These are phyloP conservation scores for Colletotrichum nymphaeae DNA, from an alignment of 2,329 filamentous ascomycete species.

Conservation along the genomic window DNA sequence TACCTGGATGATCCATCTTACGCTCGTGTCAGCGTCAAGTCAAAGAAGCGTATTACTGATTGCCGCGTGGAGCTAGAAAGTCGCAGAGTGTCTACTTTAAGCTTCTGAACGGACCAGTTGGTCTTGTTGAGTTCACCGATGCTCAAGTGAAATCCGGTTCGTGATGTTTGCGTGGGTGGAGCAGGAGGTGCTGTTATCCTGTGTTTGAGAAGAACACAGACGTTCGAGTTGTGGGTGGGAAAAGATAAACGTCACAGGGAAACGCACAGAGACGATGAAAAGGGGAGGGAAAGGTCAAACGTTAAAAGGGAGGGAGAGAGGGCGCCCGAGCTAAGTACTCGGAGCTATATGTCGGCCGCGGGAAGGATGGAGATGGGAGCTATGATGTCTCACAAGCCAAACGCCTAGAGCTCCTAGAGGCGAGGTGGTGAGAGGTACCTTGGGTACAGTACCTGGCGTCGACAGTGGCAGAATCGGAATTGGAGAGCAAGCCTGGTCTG, in stretches of 20 bases:
- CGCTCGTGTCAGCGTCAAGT: background rate
- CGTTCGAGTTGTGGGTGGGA: background rate
- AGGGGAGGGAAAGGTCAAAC: constrained; percentile 16
- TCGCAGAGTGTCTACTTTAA: background rate
- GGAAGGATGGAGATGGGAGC: constrained; percentile 1
- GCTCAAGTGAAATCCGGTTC: background rate
- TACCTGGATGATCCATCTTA: constrained; percentile 34
- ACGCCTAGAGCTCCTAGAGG: background rate
- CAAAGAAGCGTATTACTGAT: background rate
- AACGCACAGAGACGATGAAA: background rate
- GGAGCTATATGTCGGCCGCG: background rate
- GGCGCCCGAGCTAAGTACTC: background rate
- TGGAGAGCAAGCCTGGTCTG: background rate
- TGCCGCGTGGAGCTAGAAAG: background rate
- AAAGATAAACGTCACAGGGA: background rate
- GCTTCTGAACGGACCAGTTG: background rate
- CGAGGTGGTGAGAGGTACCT: background rate
- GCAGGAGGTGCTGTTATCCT: background rate
- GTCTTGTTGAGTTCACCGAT: background rate
- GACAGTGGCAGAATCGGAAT: background rate
- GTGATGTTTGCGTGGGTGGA: background rate
- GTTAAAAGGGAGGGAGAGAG: constrained; percentile 20
- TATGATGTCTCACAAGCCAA: constrained; percentile 18
- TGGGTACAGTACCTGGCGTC: background rate
- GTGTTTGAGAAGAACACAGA: background rate